phyloP scores from a whole-genome alignment of 805 yeast species.

The Yamadazyma endophytica region DNA sequence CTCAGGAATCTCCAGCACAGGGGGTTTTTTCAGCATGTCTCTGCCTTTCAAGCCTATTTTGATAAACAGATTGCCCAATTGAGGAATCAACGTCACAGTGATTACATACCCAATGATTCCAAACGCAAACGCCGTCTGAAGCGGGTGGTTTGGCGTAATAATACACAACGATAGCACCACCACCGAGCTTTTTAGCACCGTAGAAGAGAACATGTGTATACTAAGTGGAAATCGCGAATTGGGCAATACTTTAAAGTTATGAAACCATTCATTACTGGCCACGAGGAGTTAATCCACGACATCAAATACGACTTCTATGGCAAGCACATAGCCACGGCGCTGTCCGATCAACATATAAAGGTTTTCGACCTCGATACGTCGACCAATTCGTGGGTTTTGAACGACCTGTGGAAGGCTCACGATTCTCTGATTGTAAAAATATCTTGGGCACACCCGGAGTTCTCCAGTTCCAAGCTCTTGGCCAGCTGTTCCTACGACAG shows the following conservation, averaged over 20 bases:
- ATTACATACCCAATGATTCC: conserved; percentile 60
- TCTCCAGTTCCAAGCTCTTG: conserved; percentile 65
- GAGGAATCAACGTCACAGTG: conserved; percentile 63
- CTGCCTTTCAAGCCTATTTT: conserved; percentile 80
- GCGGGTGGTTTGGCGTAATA: conserved; percentile 41
- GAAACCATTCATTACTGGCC: conserved; percentile 83
- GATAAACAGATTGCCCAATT: conserved; percentile 60
- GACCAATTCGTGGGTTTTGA: conserved; percentile 72
- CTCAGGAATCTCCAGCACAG: conserved; percentile 67
- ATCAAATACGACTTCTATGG: conserved; percentile 93
- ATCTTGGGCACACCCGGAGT: conserved; percentile 94
- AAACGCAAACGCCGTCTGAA: conserved; percentile 62
- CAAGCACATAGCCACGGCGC: conserved; percentile 85
- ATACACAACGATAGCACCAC: conserved; percentile 16
- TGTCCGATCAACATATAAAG: conserved; percentile 90
- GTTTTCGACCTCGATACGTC: conserved; percentile 73
- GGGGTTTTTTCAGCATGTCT: conserved; percentile 77
- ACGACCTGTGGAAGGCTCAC: conserved; percentile 94
- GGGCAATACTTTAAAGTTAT: conserved; percentile 12
- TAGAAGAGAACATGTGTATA: background rate
- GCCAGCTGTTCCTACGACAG: conserved; percentile 90
- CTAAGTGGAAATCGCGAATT: background rate
- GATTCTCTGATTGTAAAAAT: conserved; percentile 80
- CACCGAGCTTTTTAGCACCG: conserved; percentile 7
- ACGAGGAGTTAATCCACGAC: conserved; percentile 89